Percentiles rank a stretch among this genome's conserved stretches.
These are phyloP conservation scores for Angomonas deanei DNA, from an alignment of 208 protist genomes.

Conservation along the genomic window DNA sequence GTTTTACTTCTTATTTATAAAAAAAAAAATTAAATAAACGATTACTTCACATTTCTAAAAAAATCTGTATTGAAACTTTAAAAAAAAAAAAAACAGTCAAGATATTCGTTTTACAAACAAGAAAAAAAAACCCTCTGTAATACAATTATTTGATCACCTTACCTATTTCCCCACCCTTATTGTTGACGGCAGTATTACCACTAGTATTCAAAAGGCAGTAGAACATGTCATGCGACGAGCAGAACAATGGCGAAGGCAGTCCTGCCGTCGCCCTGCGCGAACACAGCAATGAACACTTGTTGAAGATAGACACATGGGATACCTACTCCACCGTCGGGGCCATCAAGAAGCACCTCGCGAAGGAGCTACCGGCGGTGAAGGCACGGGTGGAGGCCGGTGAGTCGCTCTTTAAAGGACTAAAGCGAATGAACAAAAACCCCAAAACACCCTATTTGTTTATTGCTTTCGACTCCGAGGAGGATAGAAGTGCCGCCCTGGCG, in stretches of 20 bases:
- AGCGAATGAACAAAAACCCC: constrained; percentile 87
- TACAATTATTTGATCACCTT: background rate
- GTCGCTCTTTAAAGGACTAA: constrained; percentile 63
- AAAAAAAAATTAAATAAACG: background rate
- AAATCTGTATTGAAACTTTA: background rate
- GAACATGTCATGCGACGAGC: no score
- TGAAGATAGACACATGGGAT: constrained; percentile 88
- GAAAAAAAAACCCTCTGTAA: constrained; percentile 5
- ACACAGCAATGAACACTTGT: constrained; percentile 82
- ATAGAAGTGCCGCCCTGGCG: constrained; percentile 32
- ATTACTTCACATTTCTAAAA: background rate
- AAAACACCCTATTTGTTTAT: constrained; percentile 66
- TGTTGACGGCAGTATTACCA: no score
- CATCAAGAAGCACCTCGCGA: constrained; percentile 73
- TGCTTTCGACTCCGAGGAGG: constrained; percentile 64
- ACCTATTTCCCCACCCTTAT: background rate
- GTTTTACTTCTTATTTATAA: background rate
- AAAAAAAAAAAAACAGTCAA: background rate
- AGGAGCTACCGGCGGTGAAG: constrained; percentile 30
- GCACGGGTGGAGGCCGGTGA: background rate
- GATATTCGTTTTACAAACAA: background rate
- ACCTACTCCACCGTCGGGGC: constrained; percentile 65
- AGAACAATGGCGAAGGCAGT: background rate
- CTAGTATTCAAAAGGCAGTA: no score
- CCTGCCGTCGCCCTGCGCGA: constrained; percentile 31